Conservation (phyloP, 1,139 yeast genomes). For the Debaryomyces udenii region DNA sequence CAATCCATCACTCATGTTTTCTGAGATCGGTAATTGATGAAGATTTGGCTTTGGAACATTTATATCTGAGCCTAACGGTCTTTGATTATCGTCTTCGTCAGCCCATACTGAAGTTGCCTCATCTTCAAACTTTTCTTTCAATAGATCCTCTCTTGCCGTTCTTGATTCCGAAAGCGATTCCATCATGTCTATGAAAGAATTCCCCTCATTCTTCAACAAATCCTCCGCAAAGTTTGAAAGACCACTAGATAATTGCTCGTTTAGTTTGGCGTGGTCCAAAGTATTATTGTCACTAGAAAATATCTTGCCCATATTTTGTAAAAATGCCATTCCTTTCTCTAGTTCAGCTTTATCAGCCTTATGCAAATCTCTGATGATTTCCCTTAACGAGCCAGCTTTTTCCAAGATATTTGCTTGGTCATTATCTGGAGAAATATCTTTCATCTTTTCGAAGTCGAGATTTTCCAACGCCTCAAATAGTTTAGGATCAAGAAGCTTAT, state of each 20-base stretch:
- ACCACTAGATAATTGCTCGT: constrained; percentile 34
- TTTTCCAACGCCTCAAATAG: constrained; percentile 33
- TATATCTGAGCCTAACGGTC: background rate
- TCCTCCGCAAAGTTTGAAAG: constrained; percentile 76
- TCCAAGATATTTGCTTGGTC: constrained; percentile 27
- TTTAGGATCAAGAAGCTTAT: constrained; percentile 34
- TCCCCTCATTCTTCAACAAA: constrained; percentile 72
- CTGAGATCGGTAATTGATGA: constrained; percentile 1
- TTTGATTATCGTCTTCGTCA: constrained; percentile 26
- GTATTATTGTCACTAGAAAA: constrained; percentile 18
- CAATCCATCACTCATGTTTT: background rate
- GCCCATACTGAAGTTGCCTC: constrained; percentile 21
- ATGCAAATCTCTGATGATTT: constrained; percentile 31
- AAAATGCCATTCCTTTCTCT: constrained; percentile 32
- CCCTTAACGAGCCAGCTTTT: constrained; percentile 33
- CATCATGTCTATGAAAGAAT: constrained; percentile 74
- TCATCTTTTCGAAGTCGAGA: constrained; percentile 26
- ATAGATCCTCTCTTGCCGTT: constrained; percentile 49
- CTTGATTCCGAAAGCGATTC: constrained; percentile 69
- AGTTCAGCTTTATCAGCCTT: constrained; percentile 31
- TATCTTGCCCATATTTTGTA: constrained; percentile 31
- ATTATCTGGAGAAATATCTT: constrained; percentile 24
- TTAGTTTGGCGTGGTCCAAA: constrained; percentile 11
- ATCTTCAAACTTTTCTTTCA: constrained; percentile 20
- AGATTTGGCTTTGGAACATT: constrained; percentile 2